Evolutionary conservation across 148 eudicot species (phyloP).

Genomic region (Cornus florida): DNA sequence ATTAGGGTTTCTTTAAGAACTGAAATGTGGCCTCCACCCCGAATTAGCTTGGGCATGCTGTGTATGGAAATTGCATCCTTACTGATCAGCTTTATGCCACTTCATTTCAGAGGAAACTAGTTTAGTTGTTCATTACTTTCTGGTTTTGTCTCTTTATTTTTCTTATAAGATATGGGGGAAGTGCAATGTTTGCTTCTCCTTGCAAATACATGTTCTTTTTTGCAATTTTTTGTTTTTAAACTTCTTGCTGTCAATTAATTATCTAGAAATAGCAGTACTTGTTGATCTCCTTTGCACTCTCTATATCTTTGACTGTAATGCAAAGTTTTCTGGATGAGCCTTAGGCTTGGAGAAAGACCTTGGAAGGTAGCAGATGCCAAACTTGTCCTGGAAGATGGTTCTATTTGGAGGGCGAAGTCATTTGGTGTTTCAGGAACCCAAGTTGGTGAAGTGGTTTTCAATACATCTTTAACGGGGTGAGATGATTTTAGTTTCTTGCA

Average conservation of each 20-base stretch:
- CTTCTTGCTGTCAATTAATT: neutral
- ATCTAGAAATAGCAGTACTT: neutral
- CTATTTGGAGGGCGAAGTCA: conserved; percentile 90
- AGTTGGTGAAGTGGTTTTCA: no score
- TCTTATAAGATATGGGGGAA: neutral
- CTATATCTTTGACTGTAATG: conserved; percentile 3
- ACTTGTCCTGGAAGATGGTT: conserved; percentile 95
- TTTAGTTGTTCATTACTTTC: neutral
- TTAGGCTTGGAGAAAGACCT: conserved; percentile 58
- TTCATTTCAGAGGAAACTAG: neutral
- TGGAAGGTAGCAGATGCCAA: conserved; percentile 97
- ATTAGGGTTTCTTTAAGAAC: neutral
- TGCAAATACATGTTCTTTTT: neutral
- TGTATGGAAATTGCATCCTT: neutral
- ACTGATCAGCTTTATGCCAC: neutral
- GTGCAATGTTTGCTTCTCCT: neutral
- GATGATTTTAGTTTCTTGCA: no score
- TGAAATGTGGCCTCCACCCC: neutral
- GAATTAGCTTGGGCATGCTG: no score
- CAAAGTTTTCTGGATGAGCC: conserved; percentile 10
- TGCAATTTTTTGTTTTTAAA: neutral
- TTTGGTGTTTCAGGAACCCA: conserved; percentile 97
- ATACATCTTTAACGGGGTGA: no score
- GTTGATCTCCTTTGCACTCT: neutral
- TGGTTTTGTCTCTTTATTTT: neutral